Evolutionary conservation across 1,139 yeast genomes (phyloP).

Genomic region (Pichia norvegensis): DNA sequence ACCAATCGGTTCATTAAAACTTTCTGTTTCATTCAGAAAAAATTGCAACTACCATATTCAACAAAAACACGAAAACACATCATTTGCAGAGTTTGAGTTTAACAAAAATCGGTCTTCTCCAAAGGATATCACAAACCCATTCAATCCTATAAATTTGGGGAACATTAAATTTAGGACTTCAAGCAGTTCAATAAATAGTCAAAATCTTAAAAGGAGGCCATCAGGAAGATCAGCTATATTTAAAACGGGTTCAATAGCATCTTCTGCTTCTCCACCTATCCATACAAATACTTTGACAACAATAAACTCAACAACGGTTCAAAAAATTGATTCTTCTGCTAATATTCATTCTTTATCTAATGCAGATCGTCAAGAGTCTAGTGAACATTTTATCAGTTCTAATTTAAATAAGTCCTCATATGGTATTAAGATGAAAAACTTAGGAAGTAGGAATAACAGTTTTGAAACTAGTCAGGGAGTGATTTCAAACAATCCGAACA

Average conservation of each 20-base stretch:
- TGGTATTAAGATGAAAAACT: slow-evolving; percentile 37
- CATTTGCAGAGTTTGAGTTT: slow-evolving; percentile 1
- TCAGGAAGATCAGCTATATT: slow-evolving; percentile 41
- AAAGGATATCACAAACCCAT: neutral
- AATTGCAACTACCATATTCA: slow-evolving; percentile 56
- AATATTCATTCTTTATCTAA: slow-evolving; percentile 27
- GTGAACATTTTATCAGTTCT: neutral
- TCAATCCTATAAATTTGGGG: slow-evolving; percentile 10
- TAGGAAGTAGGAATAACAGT: slow-evolving; percentile 23
- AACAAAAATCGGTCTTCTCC: neutral
- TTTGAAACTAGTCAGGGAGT: slow-evolving; percentile 14
- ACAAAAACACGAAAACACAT: neutral
- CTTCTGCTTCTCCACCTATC: slow-evolving; percentile 28
- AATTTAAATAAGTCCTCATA: slow-evolving; percentile 35
- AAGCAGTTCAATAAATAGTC: slow-evolving; percentile 18
- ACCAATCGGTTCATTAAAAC: slow-evolving; percentile 61
- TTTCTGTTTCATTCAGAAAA: slow-evolving; percentile 72
- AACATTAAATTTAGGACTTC: slow-evolving; percentile 17
- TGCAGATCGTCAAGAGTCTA: slow-evolving; percentile 9
- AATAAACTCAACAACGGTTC: slow-evolving; percentile 30
- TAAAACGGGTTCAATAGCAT: slow-evolving; percentile 52
- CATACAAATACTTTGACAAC: slow-evolving; percentile 27
- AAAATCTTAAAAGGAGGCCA: slow-evolving; percentile 21
- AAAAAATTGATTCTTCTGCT: slow-evolving; percentile 47
- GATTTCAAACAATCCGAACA: slow-evolving; percentile 5